Conservation (phyloP, 2,329 filamentous ascomycete genomes). For the Fusarium anthophilum region DNA sequence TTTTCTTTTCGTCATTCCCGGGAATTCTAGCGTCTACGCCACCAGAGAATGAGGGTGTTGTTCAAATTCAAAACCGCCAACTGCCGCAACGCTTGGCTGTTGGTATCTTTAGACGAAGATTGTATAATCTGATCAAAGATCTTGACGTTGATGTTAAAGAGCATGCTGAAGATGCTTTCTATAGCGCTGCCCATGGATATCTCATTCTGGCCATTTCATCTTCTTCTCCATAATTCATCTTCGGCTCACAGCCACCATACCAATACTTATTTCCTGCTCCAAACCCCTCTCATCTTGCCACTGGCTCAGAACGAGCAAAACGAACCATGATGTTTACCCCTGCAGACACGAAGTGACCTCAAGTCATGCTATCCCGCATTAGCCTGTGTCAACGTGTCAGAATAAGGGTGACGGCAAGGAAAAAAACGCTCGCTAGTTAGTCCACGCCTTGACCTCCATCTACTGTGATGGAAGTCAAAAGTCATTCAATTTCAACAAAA, state of each 20-base stretch:
- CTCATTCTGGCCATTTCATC: neutral
- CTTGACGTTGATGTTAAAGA: neutral
- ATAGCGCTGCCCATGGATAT: neutral
- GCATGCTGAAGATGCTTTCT: neutral
- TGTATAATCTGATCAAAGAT: neutral
- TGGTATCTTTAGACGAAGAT: neutral
- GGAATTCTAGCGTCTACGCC: conserved; percentile 32
- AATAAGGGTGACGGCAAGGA: conserved; percentile 4
- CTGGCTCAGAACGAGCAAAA: neutral
- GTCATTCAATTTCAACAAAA: neutral
- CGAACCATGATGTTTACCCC: neutral
- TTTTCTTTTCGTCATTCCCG: conserved; percentile 16
- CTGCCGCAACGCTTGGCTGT: neutral
- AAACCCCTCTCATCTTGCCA: conserved; percentile 24
- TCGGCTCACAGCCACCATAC: neutral
- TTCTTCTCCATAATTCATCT: neutral
- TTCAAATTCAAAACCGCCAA: conserved; percentile 1
- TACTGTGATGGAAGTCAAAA: neutral
- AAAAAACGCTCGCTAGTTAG: conserved; percentile 2
- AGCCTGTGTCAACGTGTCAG: conserved; percentile 15
- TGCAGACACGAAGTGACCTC: conserved; percentile 12
- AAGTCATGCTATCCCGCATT: conserved; percentile 19
- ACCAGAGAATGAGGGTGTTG: conserved; percentile 2
- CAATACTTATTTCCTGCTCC: neutral
- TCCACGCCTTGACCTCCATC: conserved; percentile 4